Base-by-base conservation (phyloP, 176 grass and related monocot genomes). In the Pharus latifolius region DNA sequence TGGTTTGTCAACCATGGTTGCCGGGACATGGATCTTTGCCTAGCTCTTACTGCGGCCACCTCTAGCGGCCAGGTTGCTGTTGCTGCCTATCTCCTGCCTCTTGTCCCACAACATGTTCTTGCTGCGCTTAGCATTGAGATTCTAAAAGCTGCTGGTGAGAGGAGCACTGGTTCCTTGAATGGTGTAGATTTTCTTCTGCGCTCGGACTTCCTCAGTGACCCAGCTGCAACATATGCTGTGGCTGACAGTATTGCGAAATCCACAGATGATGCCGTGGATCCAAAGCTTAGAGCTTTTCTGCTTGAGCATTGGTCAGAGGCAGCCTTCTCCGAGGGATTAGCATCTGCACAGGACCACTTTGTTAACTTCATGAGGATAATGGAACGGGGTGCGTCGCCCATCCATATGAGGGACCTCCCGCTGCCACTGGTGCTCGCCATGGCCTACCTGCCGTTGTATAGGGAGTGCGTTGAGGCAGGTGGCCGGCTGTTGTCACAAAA, bases 91-190 rank as follows among this genome's bases (percentile, higher is more conserved):
- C 87, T 99, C 18, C 84, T 95, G 57, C 95, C 90, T 19, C 84
- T 85, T 64, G 87, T 95, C 10, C 95, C 95, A 0, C 81, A 80
- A 18, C 82, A 91, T 32, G 90, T 99, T 72, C 90, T 99, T 63
- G 82, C 84, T 6, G 68, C 95, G 7, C 87, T 99, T 32, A 91
- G 95, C 59, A 37, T 91, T 0, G 95, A 99, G 69, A 86, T 99
- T 67, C 60, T 99, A 29, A 99, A 99, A 72, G 95, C 90, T 65
- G 93, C 93, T 78, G 93, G 88, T 46, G 93, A 96, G 83, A 89
- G 88, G 69, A 92, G 83, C 50, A 79, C 80, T 2, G 84, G 83
- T 58, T 89, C 92, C 13, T 77, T 96, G 24, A 73, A 82, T 55
- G 92, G 88, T 72, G 92, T 96, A 2, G 83, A 84, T 18, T 96